Evolutionary conservation across 768 basidiomycete species (phyloP).

Genomic region (Pilatotrama ljubarskyi): DNA sequence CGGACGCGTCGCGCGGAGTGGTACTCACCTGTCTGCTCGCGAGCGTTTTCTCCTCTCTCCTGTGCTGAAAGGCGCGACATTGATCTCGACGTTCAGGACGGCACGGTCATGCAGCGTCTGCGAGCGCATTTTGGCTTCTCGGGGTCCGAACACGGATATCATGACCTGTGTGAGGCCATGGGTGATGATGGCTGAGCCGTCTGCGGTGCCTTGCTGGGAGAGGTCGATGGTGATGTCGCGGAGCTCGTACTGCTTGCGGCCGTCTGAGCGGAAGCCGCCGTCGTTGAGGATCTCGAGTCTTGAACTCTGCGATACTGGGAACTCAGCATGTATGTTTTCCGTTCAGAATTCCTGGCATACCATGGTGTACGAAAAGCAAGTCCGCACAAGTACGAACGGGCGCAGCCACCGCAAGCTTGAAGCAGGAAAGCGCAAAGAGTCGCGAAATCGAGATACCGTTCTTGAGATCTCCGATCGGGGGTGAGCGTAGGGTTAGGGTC

Average conservation of each 20-base stretch:
- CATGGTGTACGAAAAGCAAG: slow-evolving; percentile 6
- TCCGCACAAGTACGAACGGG: neutral
- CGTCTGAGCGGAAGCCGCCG: slow-evolving; percentile 88
- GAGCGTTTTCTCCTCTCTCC: slow-evolving; percentile 75
- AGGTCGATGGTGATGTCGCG: slow-evolving; percentile 81
- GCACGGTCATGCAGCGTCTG: slow-evolving; percentile 87
- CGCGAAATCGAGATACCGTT: neutral
- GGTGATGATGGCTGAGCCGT: slow-evolving; percentile 80
- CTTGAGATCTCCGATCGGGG: neutral
- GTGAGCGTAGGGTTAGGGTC: slow-evolving; percentile 7
- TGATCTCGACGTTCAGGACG: slow-evolving; percentile 86
- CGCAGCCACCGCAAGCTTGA: neutral
- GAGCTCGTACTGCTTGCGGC: slow-evolving; percentile 88
- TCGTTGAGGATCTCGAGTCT: slow-evolving; percentile 79
- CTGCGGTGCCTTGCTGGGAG: slow-evolving; percentile 70
- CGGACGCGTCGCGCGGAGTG: neutral
- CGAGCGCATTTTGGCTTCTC: slow-evolving; percentile 82
- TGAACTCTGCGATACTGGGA: slow-evolving; percentile 40
- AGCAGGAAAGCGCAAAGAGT: too few relatives aligned
- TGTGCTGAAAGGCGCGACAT: slow-evolving; percentile 83
- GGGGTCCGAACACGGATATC: slow-evolving; percentile 88
- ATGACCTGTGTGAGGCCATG: slow-evolving; percentile 91
- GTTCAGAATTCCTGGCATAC: slow-evolving; percentile 4
- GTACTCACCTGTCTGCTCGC: slow-evolving; percentile 83
- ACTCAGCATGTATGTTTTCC: too few relatives aligned